These are phyloP conservation scores for Linanthus parryae DNA, from an alignment of 148 eudicot genomes.

Conservation along the genomic window DNA sequence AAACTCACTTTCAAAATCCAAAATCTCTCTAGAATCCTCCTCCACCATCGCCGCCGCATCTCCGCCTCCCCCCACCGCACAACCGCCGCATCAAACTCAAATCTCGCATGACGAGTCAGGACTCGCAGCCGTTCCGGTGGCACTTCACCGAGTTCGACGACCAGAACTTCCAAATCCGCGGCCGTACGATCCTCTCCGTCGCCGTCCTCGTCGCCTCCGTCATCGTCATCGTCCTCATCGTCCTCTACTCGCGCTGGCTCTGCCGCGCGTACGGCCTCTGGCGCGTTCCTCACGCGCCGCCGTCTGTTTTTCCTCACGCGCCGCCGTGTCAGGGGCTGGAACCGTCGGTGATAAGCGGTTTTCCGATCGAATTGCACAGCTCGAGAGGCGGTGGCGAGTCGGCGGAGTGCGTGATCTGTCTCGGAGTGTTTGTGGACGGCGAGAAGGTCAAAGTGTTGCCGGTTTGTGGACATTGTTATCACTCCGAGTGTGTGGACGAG, in stretches of 20 bases:
- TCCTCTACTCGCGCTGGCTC: slow-evolving; percentile 7
- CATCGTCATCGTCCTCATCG: slow-evolving; percentile 8
- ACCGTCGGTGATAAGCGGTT: slow-evolving; percentile 7
- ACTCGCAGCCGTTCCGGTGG: too few relatives aligned
- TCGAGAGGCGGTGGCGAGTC: slow-evolving; percentile 2
- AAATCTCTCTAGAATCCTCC: too few relatives aligned
- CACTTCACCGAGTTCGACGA: slow-evolving; percentile 10
- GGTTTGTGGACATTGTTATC: slow-evolving; percentile 26
- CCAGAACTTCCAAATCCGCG: slow-evolving; percentile 4
- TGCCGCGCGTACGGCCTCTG: slow-evolving; percentile 5
- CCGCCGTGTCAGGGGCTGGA: slow-evolving; percentile 8
- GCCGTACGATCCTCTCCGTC: neutral
- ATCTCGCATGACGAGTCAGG: too few relatives aligned
- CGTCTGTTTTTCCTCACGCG: neutral
- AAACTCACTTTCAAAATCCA: too few relatives aligned
- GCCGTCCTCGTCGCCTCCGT: neutral
- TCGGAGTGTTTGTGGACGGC: slow-evolving; percentile 20
- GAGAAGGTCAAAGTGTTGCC: slow-evolving; percentile 34
- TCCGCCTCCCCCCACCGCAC: too few relatives aligned
- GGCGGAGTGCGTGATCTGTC: slow-evolving; percentile 25
- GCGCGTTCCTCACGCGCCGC: neutral
- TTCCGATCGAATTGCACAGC: slow-evolving; percentile 13
- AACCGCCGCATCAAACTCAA: too few relatives aligned
- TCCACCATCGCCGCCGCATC: too few relatives aligned
- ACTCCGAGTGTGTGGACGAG: slow-evolving; percentile 26